Evolutionary conservation across 2,329 filamentous ascomycete species (phyloP), one percentile per base, ranked within the genome.

Genomic region (Aspergillus transmontanensis): DNA sequence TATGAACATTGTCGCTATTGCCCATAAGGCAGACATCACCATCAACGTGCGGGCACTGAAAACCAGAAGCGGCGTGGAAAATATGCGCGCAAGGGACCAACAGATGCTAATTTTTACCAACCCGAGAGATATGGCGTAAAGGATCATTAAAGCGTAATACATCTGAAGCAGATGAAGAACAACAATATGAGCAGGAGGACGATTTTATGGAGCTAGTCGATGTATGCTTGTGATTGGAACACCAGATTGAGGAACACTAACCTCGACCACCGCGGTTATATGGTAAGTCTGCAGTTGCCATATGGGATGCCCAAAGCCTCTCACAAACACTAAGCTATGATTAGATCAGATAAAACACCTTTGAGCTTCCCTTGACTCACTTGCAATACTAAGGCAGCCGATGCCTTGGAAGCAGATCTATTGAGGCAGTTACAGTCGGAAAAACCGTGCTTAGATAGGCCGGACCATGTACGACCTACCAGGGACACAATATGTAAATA

Each of bases 61-160:
- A 10, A 39, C n/a, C 2, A 39, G 3, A 14, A 16, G 5, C n/a
- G 51, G 32, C 1, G n/a, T 39, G n/a, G 51, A 39, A 34, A 55
- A 55, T 36, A 39, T 55, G 9, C 51, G 32, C 4, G 51, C 51
- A 12, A 55, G n/a, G 11, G 51, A 26, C 51, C 51, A 55, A 12
- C 51, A 55, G n/a, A 55, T 55, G 34, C 51, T 55, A 26, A 55
- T 26, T 9, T 55, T 55, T 19, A 39, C 32, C n/a, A 55, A 19
- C 1, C 51, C 51, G 1, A 55, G n/a, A 16, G 51, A 39, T 23
- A 16, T 12, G 6, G 32, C 51, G 21, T 39, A 39, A 19, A 39
- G 51, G 6, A 55, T 19, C n/a, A 10, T 34, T 6, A 26, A 5
- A 10, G 32, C 6, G n/a, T 23, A 55, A 34, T n/a, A 23, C 32